Evolutionary conservation across 352 stramenopile genomes (phyloP).

Genomic region (Phytophthora idaei): DNA sequence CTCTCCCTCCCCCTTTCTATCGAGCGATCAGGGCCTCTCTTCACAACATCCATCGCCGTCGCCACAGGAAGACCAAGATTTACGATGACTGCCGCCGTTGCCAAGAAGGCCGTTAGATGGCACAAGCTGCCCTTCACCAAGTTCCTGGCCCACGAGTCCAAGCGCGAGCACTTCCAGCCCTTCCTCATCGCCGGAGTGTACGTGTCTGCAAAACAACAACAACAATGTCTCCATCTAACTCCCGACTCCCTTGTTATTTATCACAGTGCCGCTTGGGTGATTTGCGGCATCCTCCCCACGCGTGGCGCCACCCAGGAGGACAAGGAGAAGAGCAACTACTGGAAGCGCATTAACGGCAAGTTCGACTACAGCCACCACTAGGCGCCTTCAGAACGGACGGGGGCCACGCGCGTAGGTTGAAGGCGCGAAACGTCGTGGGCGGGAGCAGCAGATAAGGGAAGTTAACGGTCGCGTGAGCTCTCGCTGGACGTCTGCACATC

Average conservation of each 20-base stretch:
- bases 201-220: constrained; percentile 13
- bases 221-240: too few relatives aligned
- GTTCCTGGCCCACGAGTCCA: constrained; percentile 80
- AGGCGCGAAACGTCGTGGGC: not conserved
- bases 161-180: constrained; percentile 81
- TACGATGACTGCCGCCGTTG: constrained; percentile 53
- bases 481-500: not conserved
- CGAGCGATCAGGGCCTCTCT: constrained; percentile 27
- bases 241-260: not conserved
- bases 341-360: constrained; percentile 86
- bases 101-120: constrained; percentile 79
- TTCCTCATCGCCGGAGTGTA: constrained; percentile 83
- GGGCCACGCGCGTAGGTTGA: constrained; percentile 8
- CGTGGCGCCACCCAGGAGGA: constrained; percentile 80
- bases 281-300: constrained; percentile 85
- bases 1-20: constrained; percentile 7
- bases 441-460: not conserved
- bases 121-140: constrained; percentile 81
- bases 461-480: not conserved
- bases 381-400: constrained; percentile 15
- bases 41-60: constrained; percentile 30
- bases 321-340: constrained; percentile 88
- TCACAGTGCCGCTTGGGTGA: constrained; percentile 69
- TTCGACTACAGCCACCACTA: constrained; percentile 84
- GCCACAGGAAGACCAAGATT: constrained; percentile 16